phyloP scores from a whole-genome alignment of 441 rosid species.

The Pelargonium myrrhifolium region DNA sequence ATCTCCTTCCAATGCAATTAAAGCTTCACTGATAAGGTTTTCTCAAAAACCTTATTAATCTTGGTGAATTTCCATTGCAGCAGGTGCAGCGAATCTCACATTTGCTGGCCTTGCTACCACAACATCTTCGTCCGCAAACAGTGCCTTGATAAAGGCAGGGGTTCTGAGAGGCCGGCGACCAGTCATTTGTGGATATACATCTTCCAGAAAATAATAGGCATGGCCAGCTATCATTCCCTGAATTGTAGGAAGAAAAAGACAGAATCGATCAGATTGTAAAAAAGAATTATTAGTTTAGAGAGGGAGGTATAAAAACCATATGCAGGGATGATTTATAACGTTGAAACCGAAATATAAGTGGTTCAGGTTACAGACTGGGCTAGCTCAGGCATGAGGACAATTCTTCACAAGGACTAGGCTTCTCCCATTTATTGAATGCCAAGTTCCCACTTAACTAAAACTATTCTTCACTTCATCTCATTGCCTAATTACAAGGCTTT shows the following conservation, averaged over 20 bases:
- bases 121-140: conserved; percentile 83
- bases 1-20: not conserved
- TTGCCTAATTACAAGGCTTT: not conserved
- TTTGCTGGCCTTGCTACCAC: conserved; percentile 72
- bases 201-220: conserved; percentile 94
- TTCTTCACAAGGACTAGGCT: not conserved
- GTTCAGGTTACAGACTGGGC: too few species aligned
- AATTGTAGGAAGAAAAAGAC: not conserved
- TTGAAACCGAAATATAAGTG: too few species aligned
- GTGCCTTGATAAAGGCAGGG: conserved; percentile 70
- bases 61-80: conserved; percentile 54
- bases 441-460: not conserved
- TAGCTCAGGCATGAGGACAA: too few species aligned
- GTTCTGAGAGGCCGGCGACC: conserved; percentile 80
- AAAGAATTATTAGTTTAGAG: conserved; percentile 3
- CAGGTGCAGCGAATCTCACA: conserved; percentile 75
- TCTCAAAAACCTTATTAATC: conserved; percentile 31
- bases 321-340: too few species aligned
- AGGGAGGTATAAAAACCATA: not conserved
- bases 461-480: not conserved
- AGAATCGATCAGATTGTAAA: not conserved
- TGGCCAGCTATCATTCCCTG: conserved; percentile 99
- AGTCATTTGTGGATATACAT: conserved; percentile 89
- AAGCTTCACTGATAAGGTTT: conserved; percentile 1
- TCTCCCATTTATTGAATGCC: not conserved